These are phyloP conservation scores for Amphibolis antarctica DNA, from an alignment of 106 monocot genomes.

Conservation along the genomic window DNA sequence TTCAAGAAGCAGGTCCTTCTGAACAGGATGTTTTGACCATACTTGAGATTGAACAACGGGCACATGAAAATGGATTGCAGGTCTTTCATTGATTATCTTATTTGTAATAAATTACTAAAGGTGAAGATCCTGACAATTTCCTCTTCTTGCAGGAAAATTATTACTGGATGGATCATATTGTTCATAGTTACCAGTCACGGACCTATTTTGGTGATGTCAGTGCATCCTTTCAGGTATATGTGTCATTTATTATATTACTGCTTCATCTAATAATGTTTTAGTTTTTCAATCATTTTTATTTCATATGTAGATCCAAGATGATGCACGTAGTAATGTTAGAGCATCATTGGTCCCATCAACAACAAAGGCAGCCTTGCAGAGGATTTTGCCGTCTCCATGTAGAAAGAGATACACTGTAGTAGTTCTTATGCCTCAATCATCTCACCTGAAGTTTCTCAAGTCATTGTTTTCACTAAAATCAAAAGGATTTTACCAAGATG, in stretches of 20 bases:
- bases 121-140: constrained; percentile 6
- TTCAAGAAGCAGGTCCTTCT: constrained; percentile 74
- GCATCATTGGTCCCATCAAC: constrained; percentile 39
- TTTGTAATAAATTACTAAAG: neutral
- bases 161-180: constrained; percentile 89
- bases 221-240: constrained; percentile 61
- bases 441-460: constrained; percentile 38
- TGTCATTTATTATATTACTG: neutral
- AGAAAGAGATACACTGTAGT: constrained; percentile 76
- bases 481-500: constrained; percentile 44
- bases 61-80: constrained; percentile 99
- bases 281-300: neutral
- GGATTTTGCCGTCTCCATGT: constrained; percentile 78
- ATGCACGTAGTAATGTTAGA: constrained; percentile 68
- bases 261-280: neutral
- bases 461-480: constrained; percentile 22
- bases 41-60: constrained; percentile 96
- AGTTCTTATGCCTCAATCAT: constrained; percentile 73
- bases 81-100: constrained; percentile 14
- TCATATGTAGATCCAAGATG: constrained; percentile 61
- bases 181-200: constrained; percentile 90
- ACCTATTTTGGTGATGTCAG: constrained; percentile 73
- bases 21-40: constrained; percentile 67
- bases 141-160: constrained; percentile 70
- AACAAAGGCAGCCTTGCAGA: constrained; percentile 53